Evolutionary conservation across 805 yeast species (phyloP), one percentile per base, ranked within the genome.

Genomic region (Wickerhamomyces queroliae): DNA sequence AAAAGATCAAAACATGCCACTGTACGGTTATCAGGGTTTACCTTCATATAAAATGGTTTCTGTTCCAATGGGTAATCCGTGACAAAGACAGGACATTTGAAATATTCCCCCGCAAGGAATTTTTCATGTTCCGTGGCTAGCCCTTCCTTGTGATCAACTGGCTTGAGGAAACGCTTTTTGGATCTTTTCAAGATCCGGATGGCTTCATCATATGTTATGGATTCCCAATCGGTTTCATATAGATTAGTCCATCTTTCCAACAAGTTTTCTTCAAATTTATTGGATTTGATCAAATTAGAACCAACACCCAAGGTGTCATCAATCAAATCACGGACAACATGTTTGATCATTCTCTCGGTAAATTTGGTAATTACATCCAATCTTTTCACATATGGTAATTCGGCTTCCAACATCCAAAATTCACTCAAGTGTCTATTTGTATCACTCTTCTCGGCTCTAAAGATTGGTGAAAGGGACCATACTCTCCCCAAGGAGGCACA

Each of bases 391-490:
- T 84, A 85, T 8, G 87, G 79, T 17, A 88, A 61, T 57, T 93
- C 99, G 0, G 89, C 95, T 60, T 93, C 99, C 3, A 93, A 62
- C 97, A 93, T 90, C 97, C 97, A 93, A 59, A 93, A 93, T 60
- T 93, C 99, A 43, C 91, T 76, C 42, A 93, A 62, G 59, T 93
- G 99, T 37, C 99, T 71, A 52, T 80, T 85, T 0, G 99, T 93
- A 55, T 88, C 90, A 41, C 95, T 83, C 37, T 74, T 74, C 55
- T 93, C 99, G 0, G 99, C 98, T 46, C 99, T 69, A 58, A 93
- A 93, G 42, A 96, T 87, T 2, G 99, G 99, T 0, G 89, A 70
- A 19, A 91, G 55, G 0, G 95, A 79, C 93, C 95, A 93, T 1
- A 84, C 97, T 35, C 95, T 66, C 34, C 78, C 74, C 23, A 90